phyloP scores from a whole-genome alignment of 768 basidiomycete genomes.

The Trametes meyenii region DNA sequence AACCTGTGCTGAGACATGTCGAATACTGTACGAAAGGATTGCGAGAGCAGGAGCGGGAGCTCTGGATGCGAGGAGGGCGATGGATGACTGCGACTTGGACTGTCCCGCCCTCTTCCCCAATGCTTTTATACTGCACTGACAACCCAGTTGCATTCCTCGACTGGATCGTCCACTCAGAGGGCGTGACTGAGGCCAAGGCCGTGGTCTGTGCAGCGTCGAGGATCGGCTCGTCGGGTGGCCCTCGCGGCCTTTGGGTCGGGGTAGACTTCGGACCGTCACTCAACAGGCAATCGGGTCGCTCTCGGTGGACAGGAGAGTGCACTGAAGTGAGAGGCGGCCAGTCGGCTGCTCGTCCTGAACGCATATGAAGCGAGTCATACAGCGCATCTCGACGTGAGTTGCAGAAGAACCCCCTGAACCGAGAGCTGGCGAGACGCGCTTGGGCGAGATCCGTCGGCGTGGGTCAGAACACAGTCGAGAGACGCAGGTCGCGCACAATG shows the following conservation, averaged over 20 bases:
- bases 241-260: constrained; percentile 2
- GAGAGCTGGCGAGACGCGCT: background rate
- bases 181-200: constrained; percentile 2
- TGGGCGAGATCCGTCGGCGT: too few relatives aligned
- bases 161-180: constrained; percentile 1
- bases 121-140: constrained; percentile 7
- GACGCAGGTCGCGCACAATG: too few relatives aligned
- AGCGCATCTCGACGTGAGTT: constrained; percentile 10
- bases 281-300: constrained; percentile 4
- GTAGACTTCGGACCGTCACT: constrained; percentile 4
- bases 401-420: constrained; percentile 5
- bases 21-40: background rate
- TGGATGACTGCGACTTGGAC: background rate
- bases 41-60: background rate
- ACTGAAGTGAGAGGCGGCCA: constrained; percentile 1
- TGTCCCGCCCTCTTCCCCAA: too few relatives aligned
- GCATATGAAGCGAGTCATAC: constrained; percentile 4
- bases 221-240: constrained; percentile 14
- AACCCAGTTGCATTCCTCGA: background rate
- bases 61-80: background rate
- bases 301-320: constrained; percentile 5
- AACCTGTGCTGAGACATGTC: constrained; percentile 27
- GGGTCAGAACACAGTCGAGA: too few relatives aligned
- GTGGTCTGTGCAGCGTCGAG: constrained; percentile 2
- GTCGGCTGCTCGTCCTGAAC: background rate